Evolutionary conservation across 257 asterid species (phyloP), one percentile per base, ranked within the genome.

Genomic region (Primulina tabacum): DNA sequence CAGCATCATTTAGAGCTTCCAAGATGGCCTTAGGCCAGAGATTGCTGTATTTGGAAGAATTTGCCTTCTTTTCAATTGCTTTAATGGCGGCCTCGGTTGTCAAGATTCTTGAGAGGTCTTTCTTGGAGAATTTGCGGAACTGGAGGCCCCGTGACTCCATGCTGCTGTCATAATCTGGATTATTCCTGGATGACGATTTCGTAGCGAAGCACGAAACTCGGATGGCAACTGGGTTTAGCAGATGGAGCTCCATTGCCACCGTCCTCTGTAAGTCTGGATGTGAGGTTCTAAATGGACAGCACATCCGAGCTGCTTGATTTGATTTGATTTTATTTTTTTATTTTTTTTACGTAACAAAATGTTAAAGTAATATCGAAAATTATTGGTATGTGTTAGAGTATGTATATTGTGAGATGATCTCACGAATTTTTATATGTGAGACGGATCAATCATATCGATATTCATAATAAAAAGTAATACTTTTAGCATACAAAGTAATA

Each of bases 1-100:
- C 83, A 40, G 99, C 92, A 65, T 93, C 87, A 65, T 71, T 74
- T 3, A 93, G 75, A 77, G 97, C 95, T 74, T 89, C 96, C 79
- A 93, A 68, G 34, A 93, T 90, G 57, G 96, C 88, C 75, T 85
- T 93, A 21, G 97, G 96, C 83, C 80, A 86, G 62, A 93, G 96
- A 56, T 86, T 89, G 20, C 65, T 89, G 82, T 87, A 85, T 79
- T 93, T 90, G 20, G 84, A 68, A 2, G 98, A 93, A 79, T 83
- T 87, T 0, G 91, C 84, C 73, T 93, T 93, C 38, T 73, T 85
- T 77, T 87, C 87, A 69, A 93, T 80, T 68, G 84, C 85, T 72
- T 75, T 77, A 70, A 89, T 71, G 40, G 97, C 95, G 5, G 95
- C 85, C 63, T 92, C 96, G 26, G 91, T 87, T 79, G 93, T 76